phyloP scores from a whole-genome alignment of 2,329 filamentous ascomycete species.

The Gyromitra esculenta region DNA sequence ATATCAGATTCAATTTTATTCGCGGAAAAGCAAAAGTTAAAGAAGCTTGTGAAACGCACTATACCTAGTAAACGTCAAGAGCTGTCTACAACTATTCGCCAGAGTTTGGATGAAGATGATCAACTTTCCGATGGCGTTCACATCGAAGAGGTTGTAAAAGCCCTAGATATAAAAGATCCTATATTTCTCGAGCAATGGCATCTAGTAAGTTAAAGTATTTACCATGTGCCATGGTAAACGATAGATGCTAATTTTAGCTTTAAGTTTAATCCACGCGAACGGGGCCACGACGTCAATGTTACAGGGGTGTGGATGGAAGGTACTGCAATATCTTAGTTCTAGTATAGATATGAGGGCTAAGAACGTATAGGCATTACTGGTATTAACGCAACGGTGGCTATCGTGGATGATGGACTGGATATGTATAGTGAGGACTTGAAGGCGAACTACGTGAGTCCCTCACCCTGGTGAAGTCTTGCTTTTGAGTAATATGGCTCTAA shows the following conservation, averaged over 20 bases:
- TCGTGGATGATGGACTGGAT: conserved; percentile 95
- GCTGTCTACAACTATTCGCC: background rate
- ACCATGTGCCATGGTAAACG: background rate
- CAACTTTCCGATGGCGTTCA: conserved; percentile 56
- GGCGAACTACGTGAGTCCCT: conserved; percentile 71
- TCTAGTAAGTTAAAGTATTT: conserved; percentile 62
- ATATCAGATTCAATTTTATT: conserved; percentile 78
- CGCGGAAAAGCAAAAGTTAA: conserved; percentile 78
- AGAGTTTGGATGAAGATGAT: conserved; percentile 60
- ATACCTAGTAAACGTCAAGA: conserved; percentile 59
- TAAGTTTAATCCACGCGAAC: conserved; percentile 76
- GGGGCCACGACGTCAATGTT: conserved; percentile 95
- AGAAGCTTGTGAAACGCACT: conserved; percentile 70
- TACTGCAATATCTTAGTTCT: conserved; percentile 32
- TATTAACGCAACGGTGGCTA: conserved; percentile 85
- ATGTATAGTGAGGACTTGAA: conserved; percentile 94
- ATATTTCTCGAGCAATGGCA: conserved; percentile 98
- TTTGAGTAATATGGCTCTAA: conserved; percentile 11
- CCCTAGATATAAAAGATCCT: conserved; percentile 82
- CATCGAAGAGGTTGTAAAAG: conserved; percentile 67
- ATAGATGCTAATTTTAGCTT: conserved; percentile 41
- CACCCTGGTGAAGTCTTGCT: background rate
- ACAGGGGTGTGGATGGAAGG: conserved; percentile 90
- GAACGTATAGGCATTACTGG: conserved; percentile 72
- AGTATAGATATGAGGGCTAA: conserved; percentile 13